Evolutionary conservation across 441 rosid species (phyloP), one percentile per base, ranked within the genome.

Genomic region (Erodium moschatum): DNA sequence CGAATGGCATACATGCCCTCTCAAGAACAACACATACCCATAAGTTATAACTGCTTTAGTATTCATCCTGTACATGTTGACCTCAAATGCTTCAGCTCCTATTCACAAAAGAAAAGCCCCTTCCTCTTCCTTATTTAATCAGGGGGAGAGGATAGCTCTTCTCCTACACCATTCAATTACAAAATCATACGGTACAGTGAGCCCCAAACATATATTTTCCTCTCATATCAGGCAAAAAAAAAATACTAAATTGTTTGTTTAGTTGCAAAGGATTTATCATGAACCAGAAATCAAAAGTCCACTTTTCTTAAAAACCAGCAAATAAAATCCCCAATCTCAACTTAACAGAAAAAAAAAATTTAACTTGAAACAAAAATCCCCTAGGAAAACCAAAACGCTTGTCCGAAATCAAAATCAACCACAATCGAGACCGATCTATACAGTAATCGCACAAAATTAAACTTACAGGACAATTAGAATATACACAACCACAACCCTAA

Each of bases 21-120:
- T 8, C 40, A 42, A 69, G 66, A 70, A 21, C 8, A 42, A 15
- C 8, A 69, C 84, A 66, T 82, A 90, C 97, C 97, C 72, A 84
- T 40, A 65, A 48, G 78, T 20, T 74, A 76, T 75, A 80, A 42
- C 13, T 8, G 48, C 13, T 42, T 69, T 76, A 78, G 72, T 69
- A 42, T 72, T 73, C 84, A 77, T 79, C 67, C 78, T 79, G 81
- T 70, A 81, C 78, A 78, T 64, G 64, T 70, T 81, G 79, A 72
- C 74, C 72, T 75, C 40, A 35, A 68, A 67, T 60, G 67, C 66
- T 75, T 65, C 78, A 66, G 69, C 73, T 67, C 69, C 5, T 62
- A 68, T 56, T 83, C 87, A 81, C 64, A 79, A 77, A 77, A 63
- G 80, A 74, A 72, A 71, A 56, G 72, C 76, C 74, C 71, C 71